Percentiles rank a stretch among this genome's conserved stretches.
Evolutionary conservation across 192 early-diverging fungal genomes (phyloP).

Genomic region (Gaertneriomyces sp.): DNA sequence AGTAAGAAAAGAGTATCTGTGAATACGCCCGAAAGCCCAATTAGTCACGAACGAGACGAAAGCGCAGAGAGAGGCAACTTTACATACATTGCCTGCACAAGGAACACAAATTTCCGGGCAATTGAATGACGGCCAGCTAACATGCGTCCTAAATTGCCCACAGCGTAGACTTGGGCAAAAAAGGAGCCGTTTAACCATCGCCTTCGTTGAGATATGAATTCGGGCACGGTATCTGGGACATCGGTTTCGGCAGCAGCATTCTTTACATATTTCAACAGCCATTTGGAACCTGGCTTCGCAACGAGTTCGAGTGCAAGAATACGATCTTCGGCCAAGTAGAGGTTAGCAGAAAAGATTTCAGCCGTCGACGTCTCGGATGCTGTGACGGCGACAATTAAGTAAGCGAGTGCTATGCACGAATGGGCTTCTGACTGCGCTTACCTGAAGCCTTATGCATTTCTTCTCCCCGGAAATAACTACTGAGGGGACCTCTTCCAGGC

Average conservation of each 20-base stretch:
- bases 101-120: slow-evolving; percentile 59
- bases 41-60: neutral
- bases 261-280: slow-evolving; percentile 69
- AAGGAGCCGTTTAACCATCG: slow-evolving; percentile 82
- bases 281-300: slow-evolving; percentile 62
- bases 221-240: slow-evolving; percentile 66
- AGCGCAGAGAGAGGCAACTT: neutral
- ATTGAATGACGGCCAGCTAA: slow-evolving; percentile 63
- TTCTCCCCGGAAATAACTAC: slow-evolving; percentile 76
- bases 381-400: neutral
- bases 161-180: slow-evolving; percentile 74
- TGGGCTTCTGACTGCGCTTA: slow-evolving; percentile 16
- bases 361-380: slow-evolving; percentile 3
- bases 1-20: slow-evolving; percentile 48
- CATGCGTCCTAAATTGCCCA: slow-evolving; percentile 61
- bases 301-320: slow-evolving; percentile 79
- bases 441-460: slow-evolving; percentile 38
- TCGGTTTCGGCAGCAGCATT: slow-evolving; percentile 70
- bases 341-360: slow-evolving; percentile 60
- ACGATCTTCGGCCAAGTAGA: slow-evolving; percentile 72
- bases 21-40: neutral
- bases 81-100: slow-evolving; percentile 57
- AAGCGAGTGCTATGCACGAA: slow-evolving; percentile 27
- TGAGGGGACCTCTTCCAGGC: slow-evolving; percentile 59
- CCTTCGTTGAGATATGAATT: slow-evolving; percentile 75